Conservation (phyloP, 208 protist species). For the Leptomonas pyrrhocoris region DNA sequence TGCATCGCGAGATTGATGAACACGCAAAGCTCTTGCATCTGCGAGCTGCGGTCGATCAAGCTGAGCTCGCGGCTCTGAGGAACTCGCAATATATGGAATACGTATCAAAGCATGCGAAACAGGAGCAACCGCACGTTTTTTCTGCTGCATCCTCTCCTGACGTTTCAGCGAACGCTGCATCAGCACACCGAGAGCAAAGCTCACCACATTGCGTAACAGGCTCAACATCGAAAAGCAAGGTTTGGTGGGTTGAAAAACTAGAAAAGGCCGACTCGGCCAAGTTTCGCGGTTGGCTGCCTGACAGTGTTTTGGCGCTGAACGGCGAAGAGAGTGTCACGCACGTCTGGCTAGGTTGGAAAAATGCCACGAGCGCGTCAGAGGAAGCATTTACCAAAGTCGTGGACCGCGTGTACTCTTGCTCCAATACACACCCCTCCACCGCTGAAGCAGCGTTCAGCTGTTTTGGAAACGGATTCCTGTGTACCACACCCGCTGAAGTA, state of each 20-base stretch:
- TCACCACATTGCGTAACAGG: too few relatives aligned
- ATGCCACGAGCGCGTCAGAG: background rate
- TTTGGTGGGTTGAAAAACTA: slow-evolving; percentile 14
- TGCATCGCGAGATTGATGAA: slow-evolving; percentile 30
- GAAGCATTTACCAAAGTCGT: slow-evolving; percentile 1
- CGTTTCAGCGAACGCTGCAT: too few relatives aligned
- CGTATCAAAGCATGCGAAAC: slow-evolving; percentile 1
- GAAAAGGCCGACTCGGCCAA: background rate
- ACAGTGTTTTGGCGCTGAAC: slow-evolving; percentile 9
- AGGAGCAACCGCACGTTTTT: background rate
- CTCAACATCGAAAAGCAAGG: background rate
- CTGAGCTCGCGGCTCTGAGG: slow-evolving; percentile 9
- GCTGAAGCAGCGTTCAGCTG: slow-evolving; percentile 4
- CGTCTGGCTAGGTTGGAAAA: slow-evolving; percentile 28
- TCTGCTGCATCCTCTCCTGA: background rate
- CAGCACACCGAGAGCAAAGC: too few relatives aligned
- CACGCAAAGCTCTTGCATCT: slow-evolving; percentile 22
- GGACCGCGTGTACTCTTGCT: background rate
- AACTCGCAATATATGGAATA: slow-evolving; percentile 26
- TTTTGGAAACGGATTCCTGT: slow-evolving; percentile 28
- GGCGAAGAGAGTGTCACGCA: slow-evolving; percentile 1
- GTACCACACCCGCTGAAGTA: background rate
- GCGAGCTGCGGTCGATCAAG: slow-evolving; percentile 17
- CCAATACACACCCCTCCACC: background rate
- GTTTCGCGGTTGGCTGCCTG: slow-evolving; percentile 19